These are phyloP conservation scores for Agastache rugosa DNA, from an alignment of 257 asterid genomes.

Conservation along the genomic window DNA sequence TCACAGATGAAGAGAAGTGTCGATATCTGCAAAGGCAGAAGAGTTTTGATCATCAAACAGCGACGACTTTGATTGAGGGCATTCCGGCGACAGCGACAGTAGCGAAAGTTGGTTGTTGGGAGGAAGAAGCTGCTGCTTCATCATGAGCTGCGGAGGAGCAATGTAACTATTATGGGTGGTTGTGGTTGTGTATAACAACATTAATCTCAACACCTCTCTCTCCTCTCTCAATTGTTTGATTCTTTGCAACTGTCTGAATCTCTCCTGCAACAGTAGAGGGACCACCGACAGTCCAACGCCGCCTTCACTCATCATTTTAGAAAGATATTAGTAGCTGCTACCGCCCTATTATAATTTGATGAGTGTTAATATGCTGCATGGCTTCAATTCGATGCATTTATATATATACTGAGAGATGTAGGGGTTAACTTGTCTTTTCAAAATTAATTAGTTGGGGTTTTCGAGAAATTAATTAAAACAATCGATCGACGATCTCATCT, in stretches of 20 bases:
- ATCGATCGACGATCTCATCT: slow-evolving; percentile 47
- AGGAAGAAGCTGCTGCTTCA: slow-evolving; percentile 19
- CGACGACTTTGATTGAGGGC: slow-evolving; percentile 30
- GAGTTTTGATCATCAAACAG: slow-evolving; percentile 20
- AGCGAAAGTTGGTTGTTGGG: slow-evolving; percentile 50
- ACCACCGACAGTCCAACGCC: slow-evolving; percentile 46
- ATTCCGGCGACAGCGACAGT: slow-evolving; percentile 46
- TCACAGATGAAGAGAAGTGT: slow-evolving; percentile 68
- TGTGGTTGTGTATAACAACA: slow-evolving; percentile 16
- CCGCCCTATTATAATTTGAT: neutral
- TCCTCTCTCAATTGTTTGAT: slow-evolving; percentile 60
- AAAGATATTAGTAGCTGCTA: no score
- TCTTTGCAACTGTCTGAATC: slow-evolving; percentile 53
- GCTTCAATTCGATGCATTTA: neutral
- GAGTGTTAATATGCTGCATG: slow-evolving; percentile 20
- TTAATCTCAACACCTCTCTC: slow-evolving; percentile 40
- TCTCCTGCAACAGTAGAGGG: slow-evolving; percentile 62
- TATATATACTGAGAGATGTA: slow-evolving; percentile 4
- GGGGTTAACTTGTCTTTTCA: neutral
- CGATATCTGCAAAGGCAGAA: slow-evolving; percentile 49
- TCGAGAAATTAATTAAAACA: slow-evolving; percentile 45
- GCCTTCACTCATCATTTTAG: slow-evolving; percentile 41
- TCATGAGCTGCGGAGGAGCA: neutral
- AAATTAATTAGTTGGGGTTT: neutral
- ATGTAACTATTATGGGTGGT: neutral